These are phyloP conservation scores for Neofusicoccum sp. DNA, from an alignment of 2,329 filamentous ascomycete species.

Conservation along the genomic window DNA sequence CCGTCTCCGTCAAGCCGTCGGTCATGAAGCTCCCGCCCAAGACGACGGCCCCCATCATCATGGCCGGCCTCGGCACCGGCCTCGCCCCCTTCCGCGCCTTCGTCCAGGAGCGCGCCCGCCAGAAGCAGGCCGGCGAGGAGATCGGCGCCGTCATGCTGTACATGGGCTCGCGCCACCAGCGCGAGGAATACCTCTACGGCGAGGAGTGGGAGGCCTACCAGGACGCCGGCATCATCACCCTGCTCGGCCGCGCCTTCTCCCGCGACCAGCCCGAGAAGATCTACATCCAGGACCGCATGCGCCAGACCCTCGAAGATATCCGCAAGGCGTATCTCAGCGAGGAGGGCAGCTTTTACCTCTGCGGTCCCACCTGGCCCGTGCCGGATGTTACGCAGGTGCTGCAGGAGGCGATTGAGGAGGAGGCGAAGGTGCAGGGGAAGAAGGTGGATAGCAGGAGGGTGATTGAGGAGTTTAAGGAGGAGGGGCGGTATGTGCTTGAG, in stretches of 20 bases:
- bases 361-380: constrained; percentile 97
- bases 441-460: constrained; percentile 86
- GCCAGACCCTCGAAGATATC: constrained; percentile 81
- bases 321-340: constrained; percentile 83
- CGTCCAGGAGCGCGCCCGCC: constrained; percentile 95
- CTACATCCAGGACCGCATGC: constrained; percentile 98
- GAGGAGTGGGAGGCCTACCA: constrained; percentile 99
- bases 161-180: constrained; percentile 95
- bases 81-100: constrained; percentile 99
- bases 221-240: constrained; percentile 91
- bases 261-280: constrained; percentile 98
- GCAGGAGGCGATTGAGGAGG: constrained; percentile 82
- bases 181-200: constrained; percentile 97
- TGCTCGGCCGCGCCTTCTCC: constrained; percentile 91
- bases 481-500: constrained; percentile 90
- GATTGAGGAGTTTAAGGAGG: constrained; percentile 97
- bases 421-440: constrained; percentile 62
- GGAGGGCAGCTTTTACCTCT: constrained; percentile 94
- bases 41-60: constrained; percentile 91
- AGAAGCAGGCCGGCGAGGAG: constrained; percentile 94
- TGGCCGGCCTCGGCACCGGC: constrained; percentile 97
- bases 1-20: constrained; percentile 93
- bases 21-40: constrained; percentile 97
- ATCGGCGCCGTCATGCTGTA: constrained; percentile 93
- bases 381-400: constrained; percentile 94